Conservation (phyloP, 1,284 basidiomycete genomes). For the Cutaneotrichosporon sp. region DNA sequence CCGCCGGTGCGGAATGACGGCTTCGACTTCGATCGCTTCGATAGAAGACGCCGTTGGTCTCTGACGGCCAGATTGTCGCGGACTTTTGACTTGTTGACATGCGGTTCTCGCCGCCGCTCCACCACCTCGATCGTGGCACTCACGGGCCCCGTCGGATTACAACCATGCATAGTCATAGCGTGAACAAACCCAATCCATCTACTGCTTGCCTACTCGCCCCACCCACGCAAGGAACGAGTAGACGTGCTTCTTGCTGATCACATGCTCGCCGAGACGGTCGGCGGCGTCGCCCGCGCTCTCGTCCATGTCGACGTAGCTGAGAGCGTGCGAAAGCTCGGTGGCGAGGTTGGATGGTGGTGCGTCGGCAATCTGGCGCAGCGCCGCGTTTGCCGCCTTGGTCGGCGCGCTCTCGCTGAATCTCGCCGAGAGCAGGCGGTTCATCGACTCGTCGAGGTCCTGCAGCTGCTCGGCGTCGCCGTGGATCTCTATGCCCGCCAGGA, state of each 20-base stretch:
- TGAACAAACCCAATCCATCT: neutral
- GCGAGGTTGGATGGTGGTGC: constrained; percentile 11
- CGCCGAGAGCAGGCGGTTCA: constrained; percentile 5
- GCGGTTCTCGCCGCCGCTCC: too few relatives aligned
- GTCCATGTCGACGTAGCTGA: constrained; percentile 10
- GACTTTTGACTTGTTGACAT: too few relatives aligned
- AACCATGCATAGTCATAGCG: neutral
- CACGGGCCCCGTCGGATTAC: too few relatives aligned
- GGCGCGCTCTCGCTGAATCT: constrained; percentile 12
- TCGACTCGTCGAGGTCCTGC: neutral
- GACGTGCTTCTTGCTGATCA: constrained; percentile 4
- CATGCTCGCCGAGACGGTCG: neutral
- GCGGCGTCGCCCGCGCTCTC: constrained; percentile 9
- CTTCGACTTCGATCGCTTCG: too few relatives aligned
- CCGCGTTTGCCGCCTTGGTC: constrained; percentile 19
- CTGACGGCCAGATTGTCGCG: too few relatives aligned
- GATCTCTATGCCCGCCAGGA: neutral
- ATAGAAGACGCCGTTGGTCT: too few relatives aligned
- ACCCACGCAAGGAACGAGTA: constrained; percentile 9
- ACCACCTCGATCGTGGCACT: too few relatives aligned
- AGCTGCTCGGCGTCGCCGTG: constrained; percentile 3
- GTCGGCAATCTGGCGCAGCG: constrained; percentile 9
- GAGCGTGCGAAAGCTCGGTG: constrained; percentile 6
- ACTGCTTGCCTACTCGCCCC: neutral
- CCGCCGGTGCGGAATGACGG: too few relatives aligned